phyloP scores from a whole-genome alignment of 73 alveolate genomes.

The Tetrahymena borealis region DNA sequence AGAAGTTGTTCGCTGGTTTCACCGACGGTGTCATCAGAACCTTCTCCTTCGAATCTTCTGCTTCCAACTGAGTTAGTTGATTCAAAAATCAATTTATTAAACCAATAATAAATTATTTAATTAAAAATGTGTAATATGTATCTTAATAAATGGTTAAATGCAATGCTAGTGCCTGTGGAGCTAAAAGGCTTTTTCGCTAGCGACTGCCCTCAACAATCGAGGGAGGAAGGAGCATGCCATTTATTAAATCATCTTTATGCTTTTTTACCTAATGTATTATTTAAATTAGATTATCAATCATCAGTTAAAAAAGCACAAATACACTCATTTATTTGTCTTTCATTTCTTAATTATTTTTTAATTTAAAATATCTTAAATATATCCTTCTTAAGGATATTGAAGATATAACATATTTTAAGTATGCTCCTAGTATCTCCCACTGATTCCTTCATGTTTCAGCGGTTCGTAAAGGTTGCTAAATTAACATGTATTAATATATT shows the following conservation, averaged over 20 bases:
- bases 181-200: conserved; percentile 2
- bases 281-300: not conserved
- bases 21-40: conserved; percentile 69
- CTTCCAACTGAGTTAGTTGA: not conserved
- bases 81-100: not conserved
- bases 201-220: conserved; percentile 1
- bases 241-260: not conserved
- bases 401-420: no score
- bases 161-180: conserved; percentile 2
- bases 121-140: not conserved
- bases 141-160: not conserved
- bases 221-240: conserved; percentile 5
- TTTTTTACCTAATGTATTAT: not conserved
- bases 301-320: not conserved
- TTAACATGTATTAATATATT: not conserved
- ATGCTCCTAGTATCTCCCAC: not conserved
- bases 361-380: not conserved
- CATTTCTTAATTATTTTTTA: not conserved
- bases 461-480: not conserved
- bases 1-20: conserved; percentile 70
- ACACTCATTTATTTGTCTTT: not conserved
- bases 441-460: not conserved
- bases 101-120: not conserved
- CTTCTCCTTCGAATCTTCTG: conserved; percentile 7
- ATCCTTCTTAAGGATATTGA: no score